A percentile compares a stretch with the other conserved stretches of the same genome.
Conservation (phyloP, 164 flowering plant species). For the Sedum album region DNA sequence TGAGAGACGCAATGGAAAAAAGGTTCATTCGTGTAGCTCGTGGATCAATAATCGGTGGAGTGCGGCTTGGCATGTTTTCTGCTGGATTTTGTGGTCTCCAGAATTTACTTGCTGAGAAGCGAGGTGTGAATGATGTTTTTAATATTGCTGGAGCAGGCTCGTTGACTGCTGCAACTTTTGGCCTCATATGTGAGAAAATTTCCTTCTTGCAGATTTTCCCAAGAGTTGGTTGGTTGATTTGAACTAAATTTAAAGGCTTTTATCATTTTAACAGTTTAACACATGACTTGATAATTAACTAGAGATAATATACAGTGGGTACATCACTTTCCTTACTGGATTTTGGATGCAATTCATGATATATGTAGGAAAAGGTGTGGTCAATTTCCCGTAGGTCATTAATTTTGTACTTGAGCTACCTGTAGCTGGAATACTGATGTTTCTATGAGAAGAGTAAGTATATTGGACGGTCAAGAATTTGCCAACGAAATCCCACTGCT, state of each 20-base stretch:
- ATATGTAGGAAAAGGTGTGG: neutral
- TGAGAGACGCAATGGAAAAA: conserved; percentile 99
- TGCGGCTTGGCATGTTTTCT: conserved; percentile 94
- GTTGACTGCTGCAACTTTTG: conserved; percentile 84
- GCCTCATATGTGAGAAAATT: conserved; percentile 57
- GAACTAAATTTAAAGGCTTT: neutral
- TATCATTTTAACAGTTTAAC: neutral
- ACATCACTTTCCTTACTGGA: neutral
- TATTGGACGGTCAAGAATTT: too few relatives aligned
- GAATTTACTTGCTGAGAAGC: conserved; percentile 74
- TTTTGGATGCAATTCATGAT: neutral
- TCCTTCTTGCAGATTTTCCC: neutral
- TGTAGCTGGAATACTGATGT: too few relatives aligned
- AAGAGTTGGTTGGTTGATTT: neutral
- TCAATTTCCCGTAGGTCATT: too few relatives aligned
- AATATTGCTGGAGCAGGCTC: conserved; percentile 92
- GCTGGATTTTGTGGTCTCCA: conserved; percentile 78
- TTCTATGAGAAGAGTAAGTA: too few relatives aligned
- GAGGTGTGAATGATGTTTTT: conserved; percentile 86
- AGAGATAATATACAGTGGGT: neutral
- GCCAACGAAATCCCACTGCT: neutral
- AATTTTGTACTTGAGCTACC: too few relatives aligned
- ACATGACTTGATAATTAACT: neutral
- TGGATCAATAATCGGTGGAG: conserved; percentile 91
- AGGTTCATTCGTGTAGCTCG: conserved; percentile 78